Evolutionary conservation across 2,329 filamentous ascomycete genomes (phyloP), one percentile per base, ranked within the genome.

Genomic region (Colletotrichum tamarilloi): DNA sequence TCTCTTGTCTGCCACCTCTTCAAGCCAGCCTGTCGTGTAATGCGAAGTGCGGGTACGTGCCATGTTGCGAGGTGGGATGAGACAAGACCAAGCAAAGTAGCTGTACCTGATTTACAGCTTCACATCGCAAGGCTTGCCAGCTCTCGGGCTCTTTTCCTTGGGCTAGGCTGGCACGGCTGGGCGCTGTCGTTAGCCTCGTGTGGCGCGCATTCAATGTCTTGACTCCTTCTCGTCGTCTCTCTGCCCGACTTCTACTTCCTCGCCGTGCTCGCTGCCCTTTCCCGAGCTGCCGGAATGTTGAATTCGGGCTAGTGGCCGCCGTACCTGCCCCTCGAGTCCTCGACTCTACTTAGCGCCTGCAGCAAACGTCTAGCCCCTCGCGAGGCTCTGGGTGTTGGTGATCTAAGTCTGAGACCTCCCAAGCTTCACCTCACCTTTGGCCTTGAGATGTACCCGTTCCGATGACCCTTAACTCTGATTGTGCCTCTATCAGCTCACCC

Each of bases 231-330:
- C 56, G 55, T 11, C 4, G 8, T 35, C n/a, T 35, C 24, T 56
- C 53, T 56, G 22, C 8, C 7, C n/a, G 49, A 22, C 66, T 49
- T 42, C 32, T 30, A 69, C 49, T 57, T 65, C 24, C 32, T 71
- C 46, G 60, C 56, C 28, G 56, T 67, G 32, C 32, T 66, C 46
- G 67, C 56, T 28, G 56, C 71, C 35, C 46, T 66, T 38, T 66
- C 49, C 70, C 67, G 62, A 66, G 62, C 67, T 73, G 67, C 38
- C 60, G 71, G 71, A 71, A 73, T 73, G 71, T 62, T 73, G 71
- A 28, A 62, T 62, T 66, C 49, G 49, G 71, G n/a, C 67, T 73
- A 71, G 71, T 73, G 42, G 35, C 67, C 19, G 32, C 67, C 46
- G n/a, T 65, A 32, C 46, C 67, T 66, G 59, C 70, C 70, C 70